A percentile compares a stretch with the other conserved stretches of the same genome.
Conservation (phyloP, 768 basidiomycete genomes). For the Tulasnella calospora region DNA sequence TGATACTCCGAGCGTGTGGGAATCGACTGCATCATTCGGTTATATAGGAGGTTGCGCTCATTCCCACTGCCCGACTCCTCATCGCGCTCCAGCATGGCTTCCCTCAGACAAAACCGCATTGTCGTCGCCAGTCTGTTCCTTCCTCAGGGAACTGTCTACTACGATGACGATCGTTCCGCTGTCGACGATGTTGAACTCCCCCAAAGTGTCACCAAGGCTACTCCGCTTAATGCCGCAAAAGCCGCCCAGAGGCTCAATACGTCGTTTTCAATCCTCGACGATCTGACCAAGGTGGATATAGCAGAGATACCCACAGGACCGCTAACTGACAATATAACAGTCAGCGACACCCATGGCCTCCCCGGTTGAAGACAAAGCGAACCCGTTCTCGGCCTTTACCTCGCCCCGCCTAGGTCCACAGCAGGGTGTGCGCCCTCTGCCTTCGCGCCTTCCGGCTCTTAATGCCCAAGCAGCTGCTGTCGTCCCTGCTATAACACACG, state of each 20-base stretch:
- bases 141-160: constrained; percentile 63
- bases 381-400: constrained; percentile 51
- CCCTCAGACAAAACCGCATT: constrained; percentile 66
- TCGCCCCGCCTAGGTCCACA: constrained; percentile 20
- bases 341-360: constrained; percentile 40
- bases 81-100: constrained; percentile 48
- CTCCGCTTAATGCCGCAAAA: background rate
- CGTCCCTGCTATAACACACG: background rate
- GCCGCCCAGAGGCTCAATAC: constrained; percentile 11
- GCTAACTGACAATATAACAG: background rate
- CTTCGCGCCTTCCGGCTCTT: constrained; percentile 46
- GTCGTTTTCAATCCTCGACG: constrained; percentile 16
- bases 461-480: constrained; percentile 31
- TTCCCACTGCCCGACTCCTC: constrained; percentile 6
- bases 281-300: constrained; percentile 10
- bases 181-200: background rate
- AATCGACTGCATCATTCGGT: background rate
- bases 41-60: constrained; percentile 6
- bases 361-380: constrained; percentile 44
- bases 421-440: constrained; percentile 31
- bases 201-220: background rate
- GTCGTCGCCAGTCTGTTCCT: constrained; percentile 83
- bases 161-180: constrained; percentile 44
- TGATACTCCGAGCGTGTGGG: constrained; percentile 19
- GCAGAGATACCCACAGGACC: background rate